Percentiles rank a stretch among this genome's conserved stretches.
These are phyloP conservation scores for Lactifluus piperatus DNA, from an alignment of 768 basidiomycete genomes.

Conservation along the genomic window DNA sequence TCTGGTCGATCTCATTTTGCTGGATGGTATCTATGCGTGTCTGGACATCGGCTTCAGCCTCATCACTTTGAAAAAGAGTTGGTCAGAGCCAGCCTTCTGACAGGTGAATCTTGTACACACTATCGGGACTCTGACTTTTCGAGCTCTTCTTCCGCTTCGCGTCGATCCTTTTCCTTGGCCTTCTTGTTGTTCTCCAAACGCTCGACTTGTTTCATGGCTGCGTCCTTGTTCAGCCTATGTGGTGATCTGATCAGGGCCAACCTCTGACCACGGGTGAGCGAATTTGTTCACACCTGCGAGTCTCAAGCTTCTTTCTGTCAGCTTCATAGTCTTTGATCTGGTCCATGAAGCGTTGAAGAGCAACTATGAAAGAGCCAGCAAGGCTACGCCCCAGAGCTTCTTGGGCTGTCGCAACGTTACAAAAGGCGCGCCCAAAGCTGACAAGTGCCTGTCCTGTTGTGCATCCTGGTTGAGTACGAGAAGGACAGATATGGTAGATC, in stretches of 20 bases:
- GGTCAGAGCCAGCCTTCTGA: not conserved
- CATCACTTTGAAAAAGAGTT: slow-evolving; percentile 48
- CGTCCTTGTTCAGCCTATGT: slow-evolving; percentile 64
- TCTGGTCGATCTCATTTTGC: slow-evolving; percentile 64
- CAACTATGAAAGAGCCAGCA: slow-evolving; percentile 61
- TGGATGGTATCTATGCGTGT: slow-evolving; percentile 72
- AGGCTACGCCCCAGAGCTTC: slow-evolving; percentile 70
- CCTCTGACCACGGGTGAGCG: slow-evolving; percentile 16
- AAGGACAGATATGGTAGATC: not conserved
- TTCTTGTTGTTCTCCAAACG: slow-evolving; percentile 67
- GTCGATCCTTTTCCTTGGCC: slow-evolving; percentile 64
- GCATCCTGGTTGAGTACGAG: not conserved
- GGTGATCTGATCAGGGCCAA: not conserved
- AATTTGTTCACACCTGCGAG: slow-evolving; percentile 47
- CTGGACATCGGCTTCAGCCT: slow-evolving; percentile 79
- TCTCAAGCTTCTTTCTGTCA: slow-evolving; percentile 81
- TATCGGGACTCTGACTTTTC: slow-evolving; percentile 58
- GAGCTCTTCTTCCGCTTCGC: slow-evolving; percentile 77
- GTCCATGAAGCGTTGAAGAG: slow-evolving; percentile 54
- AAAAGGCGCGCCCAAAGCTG: slow-evolving; percentile 74
- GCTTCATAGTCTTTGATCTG: slow-evolving; percentile 79
- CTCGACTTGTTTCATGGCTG: slow-evolving; percentile 60
- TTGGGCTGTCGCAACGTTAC: slow-evolving; percentile 77
- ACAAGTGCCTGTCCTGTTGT: slow-evolving; percentile 58
- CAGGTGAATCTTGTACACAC: slow-evolving; percentile 13